Base-by-base conservation (phyloP, 2,329 filamentous ascomycete species). In the Neofusicoccum sp. region DNA sequence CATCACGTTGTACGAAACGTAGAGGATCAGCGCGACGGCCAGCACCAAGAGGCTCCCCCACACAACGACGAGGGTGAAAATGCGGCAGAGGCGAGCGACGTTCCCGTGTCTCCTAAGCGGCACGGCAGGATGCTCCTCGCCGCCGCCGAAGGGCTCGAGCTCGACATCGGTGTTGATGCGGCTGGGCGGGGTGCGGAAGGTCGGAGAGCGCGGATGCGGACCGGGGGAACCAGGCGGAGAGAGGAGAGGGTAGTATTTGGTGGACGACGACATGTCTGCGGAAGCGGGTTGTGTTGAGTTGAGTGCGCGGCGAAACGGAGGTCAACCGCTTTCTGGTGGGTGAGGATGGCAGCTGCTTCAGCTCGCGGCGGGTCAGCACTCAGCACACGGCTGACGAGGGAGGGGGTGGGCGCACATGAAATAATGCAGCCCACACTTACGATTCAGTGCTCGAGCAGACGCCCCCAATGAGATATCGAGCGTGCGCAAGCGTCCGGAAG, bases 111-210 rank as follows among this genome's bases (percentile, higher is more conserved):
- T 37, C 3, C 52, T 37, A 5, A 45, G 39, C 29, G 39, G 52
- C 7, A 22, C 4, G 36, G 54, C 16, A 0, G 54, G 54, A 4
- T 12, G 54, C 41, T 58, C 54, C 31, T 45, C 54, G 41, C 41
- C 31, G 41, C 41, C 54, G 54, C 54, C 41, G 41, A 58, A 58
- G 41, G 54, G 54, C 54, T 58, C 54, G n/a, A 58, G 54, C 6
- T 58, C 54, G 29, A 58, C 6, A 16, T 58, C 54, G 12, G 9
- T 7, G 39, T 16, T 36, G 52, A 4, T 1, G 29, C 22, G 7
- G 52, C 9, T 22, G 22, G 22, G n/a, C 8, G 39, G 29, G 14
- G 28, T 8, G 39, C 8, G 37, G 49, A 22, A 56, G 28, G 33
- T 28, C 8, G 39, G 52, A 1, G 52, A 56, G 31, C 14, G 39